Percentiles rank a stretch among this genome's conserved stretches.
Evolutionary conservation across 2,329 filamentous ascomycete species (phyloP).

Genomic region (Aspergillus ochraceus): DNA sequence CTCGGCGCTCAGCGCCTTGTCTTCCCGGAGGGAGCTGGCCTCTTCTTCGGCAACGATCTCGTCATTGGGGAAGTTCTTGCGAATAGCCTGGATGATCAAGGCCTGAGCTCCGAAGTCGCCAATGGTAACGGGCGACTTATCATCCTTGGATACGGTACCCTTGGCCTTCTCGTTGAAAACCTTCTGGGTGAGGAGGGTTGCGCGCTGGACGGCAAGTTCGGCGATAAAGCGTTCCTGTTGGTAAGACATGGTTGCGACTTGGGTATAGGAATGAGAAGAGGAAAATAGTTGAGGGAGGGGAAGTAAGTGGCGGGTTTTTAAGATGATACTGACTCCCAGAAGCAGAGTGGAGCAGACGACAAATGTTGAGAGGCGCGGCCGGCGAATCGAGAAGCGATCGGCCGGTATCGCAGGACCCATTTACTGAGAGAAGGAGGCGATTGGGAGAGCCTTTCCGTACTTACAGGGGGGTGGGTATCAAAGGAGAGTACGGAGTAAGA

Average conservation of each 20-base stretch:
- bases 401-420: conserved; percentile 19
- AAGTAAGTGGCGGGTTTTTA: conserved; percentile 41
- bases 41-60: conserved; percentile 96
- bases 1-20: conserved; percentile 67
- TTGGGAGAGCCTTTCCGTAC: no score
- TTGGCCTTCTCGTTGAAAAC: conserved; percentile 89
- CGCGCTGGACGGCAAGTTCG: conserved; percentile 85
- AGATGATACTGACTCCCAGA: conserved; percentile 44
- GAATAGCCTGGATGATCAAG: conserved; percentile 87
- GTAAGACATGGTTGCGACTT: conserved; percentile 55
- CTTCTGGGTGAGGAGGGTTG: conserved; percentile 70
- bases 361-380: conserved; percentile 23
- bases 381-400: conserved; percentile 21
- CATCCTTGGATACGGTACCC: conserved; percentile 89
- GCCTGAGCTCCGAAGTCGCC: conserved; percentile 98
- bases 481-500: background rate
- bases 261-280: conserved; percentile 20
- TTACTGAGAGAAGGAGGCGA: conserved; percentile 13
- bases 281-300: conserved; percentile 28
- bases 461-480: no score
- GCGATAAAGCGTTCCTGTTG: conserved; percentile 77
- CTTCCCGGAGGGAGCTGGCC: conserved; percentile 72
- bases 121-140: conserved; percentile 95
- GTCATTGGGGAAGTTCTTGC: conserved; percentile 84
- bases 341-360: conserved; percentile 40